phyloP scores from a whole-genome alignment of 2,329 filamentous ascomycete genomes.

The Dendrostoma leiphaemia region DNA sequence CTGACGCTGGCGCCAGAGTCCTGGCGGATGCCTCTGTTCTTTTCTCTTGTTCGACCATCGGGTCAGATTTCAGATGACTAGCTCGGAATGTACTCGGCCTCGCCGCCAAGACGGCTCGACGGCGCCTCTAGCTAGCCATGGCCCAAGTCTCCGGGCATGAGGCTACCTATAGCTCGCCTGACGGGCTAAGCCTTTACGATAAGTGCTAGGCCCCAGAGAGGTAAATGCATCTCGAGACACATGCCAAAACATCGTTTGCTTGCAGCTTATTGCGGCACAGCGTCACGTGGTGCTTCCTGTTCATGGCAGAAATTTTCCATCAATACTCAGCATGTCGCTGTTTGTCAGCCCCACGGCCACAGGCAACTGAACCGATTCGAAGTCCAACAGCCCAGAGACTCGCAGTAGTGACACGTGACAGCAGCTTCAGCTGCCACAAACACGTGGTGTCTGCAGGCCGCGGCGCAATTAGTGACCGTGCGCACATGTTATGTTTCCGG shows the following conservation, averaged over 20 bases:
- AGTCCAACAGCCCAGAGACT: neutral
- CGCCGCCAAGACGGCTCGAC: neutral
- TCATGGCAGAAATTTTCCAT: neutral
- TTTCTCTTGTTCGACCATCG: neutral
- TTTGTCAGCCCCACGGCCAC: neutral
- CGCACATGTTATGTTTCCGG: no score
- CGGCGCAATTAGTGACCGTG: no score
- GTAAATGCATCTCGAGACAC: no score
- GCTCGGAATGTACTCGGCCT: no score
- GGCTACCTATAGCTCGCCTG: no score
- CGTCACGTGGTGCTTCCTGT: neutral
- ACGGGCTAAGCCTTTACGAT: no score
- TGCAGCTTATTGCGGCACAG: neutral
- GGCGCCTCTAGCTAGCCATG: neutral
- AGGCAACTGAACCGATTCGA: neutral
- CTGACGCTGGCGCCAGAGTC: no score
- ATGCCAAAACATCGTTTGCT: no score
- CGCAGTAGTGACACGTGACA: slow-evolving; percentile 7
- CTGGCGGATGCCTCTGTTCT: neutral
- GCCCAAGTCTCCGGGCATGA: neutral
- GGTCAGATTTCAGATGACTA: neutral
- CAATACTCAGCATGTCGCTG: neutral
- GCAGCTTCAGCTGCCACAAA: slow-evolving; percentile 4
- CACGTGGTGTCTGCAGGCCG: slow-evolving; percentile 9
- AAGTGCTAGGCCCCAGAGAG: no score